phyloP scores from a whole-genome alignment of 768 basidiomycete species.

The Boletus tomentosulus region DNA sequence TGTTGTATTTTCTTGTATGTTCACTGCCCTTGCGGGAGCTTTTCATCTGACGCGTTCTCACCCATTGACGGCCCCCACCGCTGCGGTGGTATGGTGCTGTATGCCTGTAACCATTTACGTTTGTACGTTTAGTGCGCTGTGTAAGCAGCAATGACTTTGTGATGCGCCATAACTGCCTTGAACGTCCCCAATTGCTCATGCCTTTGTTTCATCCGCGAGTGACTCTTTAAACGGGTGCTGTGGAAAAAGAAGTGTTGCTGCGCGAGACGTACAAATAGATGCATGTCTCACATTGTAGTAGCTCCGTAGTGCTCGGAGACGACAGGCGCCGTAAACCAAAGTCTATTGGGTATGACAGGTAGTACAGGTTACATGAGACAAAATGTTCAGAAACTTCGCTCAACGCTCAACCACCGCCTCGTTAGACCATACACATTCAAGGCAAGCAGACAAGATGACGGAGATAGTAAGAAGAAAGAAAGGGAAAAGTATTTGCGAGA shows the following conservation, averaged over 20 bases:
- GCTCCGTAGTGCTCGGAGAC: background rate
- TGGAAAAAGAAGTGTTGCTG: background rate
- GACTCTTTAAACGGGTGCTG: background rate
- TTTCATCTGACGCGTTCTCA: background rate
- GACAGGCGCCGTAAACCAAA: background rate
- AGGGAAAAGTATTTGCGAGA: slow-evolving; percentile 21
- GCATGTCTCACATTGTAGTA: background rate
- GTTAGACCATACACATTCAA: slow-evolving; percentile 22
- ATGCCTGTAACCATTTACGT: slow-evolving; percentile 5
- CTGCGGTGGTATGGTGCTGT: background rate
- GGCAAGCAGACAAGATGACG: slow-evolving; percentile 20
- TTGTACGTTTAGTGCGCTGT: slow-evolving; percentile 1
- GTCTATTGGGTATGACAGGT: slow-evolving; percentile 27
- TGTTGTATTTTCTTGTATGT: background rate
- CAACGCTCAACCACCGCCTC: slow-evolving; percentile 12
- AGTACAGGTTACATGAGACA: slow-evolving; percentile 18
- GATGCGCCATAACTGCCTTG: slow-evolving; percentile 3
- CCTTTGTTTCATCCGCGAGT: background rate
- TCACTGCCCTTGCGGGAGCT: slow-evolving; percentile 8
- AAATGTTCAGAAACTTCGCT: slow-evolving; percentile 17
- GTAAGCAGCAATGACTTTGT: background rate
- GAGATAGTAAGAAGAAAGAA: slow-evolving; percentile 2
- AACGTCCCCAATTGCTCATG: background rate
- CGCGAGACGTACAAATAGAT: background rate
- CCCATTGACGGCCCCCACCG: slow-evolving; percentile 6